These are phyloP conservation scores for Solanum bukasovii DNA, from an alignment of 257 asterid species.

Conservation along the genomic window DNA sequence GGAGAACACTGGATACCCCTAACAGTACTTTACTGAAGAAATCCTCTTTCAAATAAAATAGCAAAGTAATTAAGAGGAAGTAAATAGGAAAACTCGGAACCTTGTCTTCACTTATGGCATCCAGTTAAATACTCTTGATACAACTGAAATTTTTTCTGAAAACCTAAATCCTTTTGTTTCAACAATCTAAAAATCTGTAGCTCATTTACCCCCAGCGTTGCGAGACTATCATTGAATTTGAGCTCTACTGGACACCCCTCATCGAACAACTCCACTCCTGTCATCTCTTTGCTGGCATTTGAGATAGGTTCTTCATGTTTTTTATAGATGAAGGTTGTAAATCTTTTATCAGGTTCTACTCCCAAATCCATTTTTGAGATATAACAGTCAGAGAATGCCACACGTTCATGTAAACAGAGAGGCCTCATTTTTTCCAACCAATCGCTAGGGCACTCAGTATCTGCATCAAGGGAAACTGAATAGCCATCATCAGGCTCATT, in stretches of 20 bases:
- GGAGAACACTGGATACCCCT: too few relatives aligned
- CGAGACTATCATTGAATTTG: slow-evolving; percentile 20
- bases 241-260: slow-evolving; percentile 49
- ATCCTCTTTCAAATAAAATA: not conserved
- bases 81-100: not conserved
- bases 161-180: slow-evolving; percentile 35
- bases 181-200: slow-evolving; percentile 26
- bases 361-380: not conserved
- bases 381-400: slow-evolving; percentile 14
- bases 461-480: slow-evolving; percentile 52
- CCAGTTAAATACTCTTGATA: slow-evolving; percentile 35
- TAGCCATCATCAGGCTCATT: slow-evolving; percentile 16
- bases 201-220: slow-evolving; percentile 26
- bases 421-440: slow-evolving; percentile 6
- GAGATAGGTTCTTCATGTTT: slow-evolving; percentile 12
- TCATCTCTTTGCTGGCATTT: slow-evolving; percentile 19
- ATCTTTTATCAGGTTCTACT: slow-evolving; percentile 17
- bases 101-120: not conserved
- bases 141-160: slow-evolving; percentile 27
- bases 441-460: slow-evolving; percentile 18
- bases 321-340: slow-evolving; percentile 31
- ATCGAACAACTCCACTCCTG: slow-evolving; percentile 40
- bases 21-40: too few relatives aligned
- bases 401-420: slow-evolving; percentile 33
- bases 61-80: not conserved